Conservation (phyloP, 2,329 filamentous ascomycete species). For the Sporothrix luriei region DNA sequence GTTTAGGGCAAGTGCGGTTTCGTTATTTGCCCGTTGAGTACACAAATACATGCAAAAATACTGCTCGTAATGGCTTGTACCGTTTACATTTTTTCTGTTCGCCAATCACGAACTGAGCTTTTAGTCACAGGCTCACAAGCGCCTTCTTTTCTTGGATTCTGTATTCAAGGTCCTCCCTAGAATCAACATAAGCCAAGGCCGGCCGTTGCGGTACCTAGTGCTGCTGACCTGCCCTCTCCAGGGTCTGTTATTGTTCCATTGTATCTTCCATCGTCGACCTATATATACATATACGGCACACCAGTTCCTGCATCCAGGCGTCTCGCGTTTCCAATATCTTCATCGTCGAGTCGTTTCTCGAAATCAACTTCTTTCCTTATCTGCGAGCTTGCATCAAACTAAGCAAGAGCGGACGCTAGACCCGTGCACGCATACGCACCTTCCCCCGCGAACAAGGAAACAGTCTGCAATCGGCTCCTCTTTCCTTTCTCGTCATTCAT, state of each 20-base stretch:
- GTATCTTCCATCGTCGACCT: background rate
- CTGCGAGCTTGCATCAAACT: background rate
- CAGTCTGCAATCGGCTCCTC: slow-evolving; percentile 23
- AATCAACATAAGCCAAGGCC: background rate
- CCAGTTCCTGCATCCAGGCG: background rate
- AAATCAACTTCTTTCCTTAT: slow-evolving; percentile 1
- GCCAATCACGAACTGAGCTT: slow-evolving; percentile 17
- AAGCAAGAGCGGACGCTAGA: slow-evolving; percentile 15
- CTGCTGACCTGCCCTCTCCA: slow-evolving; percentile 6
- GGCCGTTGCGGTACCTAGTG: background rate
- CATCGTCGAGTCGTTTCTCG: background rate
- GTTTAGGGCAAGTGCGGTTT: slow-evolving; percentile 28
- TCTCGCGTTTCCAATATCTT: background rate
- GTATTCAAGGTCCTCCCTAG: background rate
- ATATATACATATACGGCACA: slow-evolving; percentile 1
- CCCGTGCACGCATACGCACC: slow-evolving; percentile 14
- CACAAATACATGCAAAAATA: background rate
- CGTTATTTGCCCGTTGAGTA: slow-evolving; percentile 7
- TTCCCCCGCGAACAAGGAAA: slow-evolving; percentile 12
- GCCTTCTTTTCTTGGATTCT: background rate
- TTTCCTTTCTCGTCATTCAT: slow-evolving; percentile 23
- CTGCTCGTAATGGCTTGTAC: background rate
- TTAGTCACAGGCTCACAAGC: slow-evolving; percentile 19
- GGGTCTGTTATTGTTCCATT: background rate
- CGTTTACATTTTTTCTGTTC: background rate